Base-by-base conservation (phyloP, 2,329 filamentous ascomycete species). In the Dothideomycetes sp. region DNA sequence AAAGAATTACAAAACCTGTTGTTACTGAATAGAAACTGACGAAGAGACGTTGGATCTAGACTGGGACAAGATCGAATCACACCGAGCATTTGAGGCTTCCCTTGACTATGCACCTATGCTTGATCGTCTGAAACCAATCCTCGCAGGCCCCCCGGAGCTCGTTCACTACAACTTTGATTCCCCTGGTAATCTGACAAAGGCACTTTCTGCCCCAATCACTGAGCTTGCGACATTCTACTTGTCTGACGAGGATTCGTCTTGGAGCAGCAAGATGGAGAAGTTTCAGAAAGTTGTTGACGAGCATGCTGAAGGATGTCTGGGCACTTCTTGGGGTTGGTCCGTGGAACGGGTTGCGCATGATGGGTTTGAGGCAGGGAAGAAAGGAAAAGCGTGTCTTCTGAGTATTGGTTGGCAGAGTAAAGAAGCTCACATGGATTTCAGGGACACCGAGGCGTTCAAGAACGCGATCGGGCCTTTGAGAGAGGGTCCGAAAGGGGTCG, bases 341-440 rank as follows among this genome's bases (percentile, higher is more conserved):
- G 25, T 63, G 2, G 61, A 63, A 37, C 46, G 50, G 5, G 43
- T 45, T 18, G 32, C 50, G 44, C 40, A 45, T 31, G 44, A 47
- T 43, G 45, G 39, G 16, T 33, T 50, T 46, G 7, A 37, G 31
- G 30, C 41, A 20, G 58, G 59, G 4, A 55, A 57, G 3, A 57
- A 57, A 3, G 68, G 64, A 9, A 61, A 62, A 41, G 53, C 64
- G 41, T 63, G 64, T 49, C 49, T 68, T 4, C 44, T 64, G n/a
- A 59, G 61, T 13, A 56, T 73, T 40, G 73, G 71, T 4, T 77
- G 73, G 73, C 56, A 65, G 36, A 69, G 60, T 49, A 58, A 69
- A 15, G 66, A 72, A 24, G 59, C 58, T 33, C 73, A 76, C 53
- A 57, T 64, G 61, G 54, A 54, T 34, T 70, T 63, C 22, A 57